Evolutionary conservation across 306 rosid genomes (phyloP), one percentile per base, ranked within the genome.

Genomic region (Leucaena leucocephala): DNA sequence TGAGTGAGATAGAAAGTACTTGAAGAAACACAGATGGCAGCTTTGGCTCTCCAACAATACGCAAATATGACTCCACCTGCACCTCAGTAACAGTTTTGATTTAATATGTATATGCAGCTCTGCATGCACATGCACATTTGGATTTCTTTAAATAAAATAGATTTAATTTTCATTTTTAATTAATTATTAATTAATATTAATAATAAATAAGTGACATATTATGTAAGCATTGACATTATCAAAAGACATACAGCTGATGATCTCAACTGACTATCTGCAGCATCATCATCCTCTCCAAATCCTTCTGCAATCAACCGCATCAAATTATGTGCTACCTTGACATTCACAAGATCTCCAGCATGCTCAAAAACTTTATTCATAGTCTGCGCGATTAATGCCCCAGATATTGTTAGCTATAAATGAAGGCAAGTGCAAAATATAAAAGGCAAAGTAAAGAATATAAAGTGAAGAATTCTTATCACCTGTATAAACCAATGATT

Each of bases 301-400:
- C 99, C 98, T 86, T 96, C 99, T 2, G 99, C 99, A 76, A 96
- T 93, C 89, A 96, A 82, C 80, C 97, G 90, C 96, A 90, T 91
- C 89, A 96, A 88, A 86, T 96, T 93, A 90, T 96, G 98, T 63
- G 99, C 99, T 79, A 96, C 98, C 84, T 96, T 96, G 64, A 89
- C 78, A 82, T 96, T 96, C 84, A 96, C 99, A 68, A 93, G 90
- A 87, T 96, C 99, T 82, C 99, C 99, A 27, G 99, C 99, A 76
- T 96, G 98, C 92, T 96, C 98, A 78, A 96, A 96, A 81, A 96
- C 99, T 91, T 93, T 96, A 87, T 96, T 96, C 91, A 96, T 96
- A 76, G 98, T 93, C 99, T 96, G 91, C 43, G 48, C 66, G 73
- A 86, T 74, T 75, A 49, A 67, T 44, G 71, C 46, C 65, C 45